Percentiles rank a stretch among this genome's conserved stretches.
These are phyloP conservation scores for Neovahlkampfia damariscottae DNA, from an alignment of 78 protist species.

Conservation along the genomic window DNA sequence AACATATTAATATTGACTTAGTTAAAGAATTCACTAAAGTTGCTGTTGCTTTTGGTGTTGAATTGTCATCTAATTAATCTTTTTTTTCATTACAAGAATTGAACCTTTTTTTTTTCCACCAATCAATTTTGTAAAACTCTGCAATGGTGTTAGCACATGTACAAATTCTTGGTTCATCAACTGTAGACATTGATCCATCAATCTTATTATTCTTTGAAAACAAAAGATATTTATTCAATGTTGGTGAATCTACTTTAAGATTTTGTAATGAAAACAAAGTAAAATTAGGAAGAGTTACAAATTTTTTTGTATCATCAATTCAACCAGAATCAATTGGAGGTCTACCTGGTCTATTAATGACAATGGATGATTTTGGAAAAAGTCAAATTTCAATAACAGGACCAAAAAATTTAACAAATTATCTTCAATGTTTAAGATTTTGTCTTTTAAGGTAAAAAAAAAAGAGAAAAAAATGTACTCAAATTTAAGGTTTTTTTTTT, in stretches of 20 bases:
- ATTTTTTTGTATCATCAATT: neutral
- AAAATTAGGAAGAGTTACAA: neutral
- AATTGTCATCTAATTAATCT: no score
- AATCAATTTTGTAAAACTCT: no score
- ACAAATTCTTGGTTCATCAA: no score
- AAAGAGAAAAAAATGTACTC: neutral
- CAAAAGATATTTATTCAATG: slow-evolving; percentile 10
- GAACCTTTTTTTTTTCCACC: no score
- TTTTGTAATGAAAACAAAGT: neutral
- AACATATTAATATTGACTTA: no score
- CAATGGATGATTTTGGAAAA: neutral
- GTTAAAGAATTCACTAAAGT: no score
- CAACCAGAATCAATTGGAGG: slow-evolving; percentile 2
- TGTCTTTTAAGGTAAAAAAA: no score
- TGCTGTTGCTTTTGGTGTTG: no score
- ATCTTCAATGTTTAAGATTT: neutral
- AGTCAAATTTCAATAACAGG: neutral
- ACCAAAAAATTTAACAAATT: neutral
- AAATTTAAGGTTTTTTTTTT: neutral
- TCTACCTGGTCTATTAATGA: neutral
- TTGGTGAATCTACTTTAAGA: neutral
- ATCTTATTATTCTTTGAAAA: no score
- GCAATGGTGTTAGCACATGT: no score
- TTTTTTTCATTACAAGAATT: no score
- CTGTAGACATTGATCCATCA: no score